Base-by-base conservation (phyloP, 1,284 basidiomycete species). In the Puccinia polysora region DNA sequence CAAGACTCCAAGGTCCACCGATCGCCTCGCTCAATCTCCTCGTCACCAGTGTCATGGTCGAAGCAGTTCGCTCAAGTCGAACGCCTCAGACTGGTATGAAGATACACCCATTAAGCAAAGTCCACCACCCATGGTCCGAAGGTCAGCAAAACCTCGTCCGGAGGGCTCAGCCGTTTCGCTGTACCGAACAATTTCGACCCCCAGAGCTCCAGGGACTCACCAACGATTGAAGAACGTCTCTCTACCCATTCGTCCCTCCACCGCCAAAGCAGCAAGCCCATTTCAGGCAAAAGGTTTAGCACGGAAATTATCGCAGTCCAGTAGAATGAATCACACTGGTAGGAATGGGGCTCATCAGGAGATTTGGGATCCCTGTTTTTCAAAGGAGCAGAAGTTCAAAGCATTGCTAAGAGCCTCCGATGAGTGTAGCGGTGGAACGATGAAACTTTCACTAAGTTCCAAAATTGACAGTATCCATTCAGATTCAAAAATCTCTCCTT, bases 361-460 rank as follows among this genome's bases (percentile, higher is more conserved):
- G 40, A 43, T 18, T 43, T 43, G 40, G 40, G 40, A 62, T 28
- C 6, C 6, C 7, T 25, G 5, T 1, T 1, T 14, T 25, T 43
- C 43, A 18, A 45, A 63, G 15, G 12, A 49, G 23, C 40, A 63
- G 1, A 63, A 49, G 32, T 63, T 63, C 30, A 45, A 63, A 36
- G 60, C 60, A 32, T 63, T 63, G 30, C 20, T 63, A n/a, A 63
- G 49, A 34, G 60, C 45, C 14, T 49, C 60, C 15, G 60, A 63
- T 50, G 60, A 23, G 20, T 49, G 43, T 18, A 2, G 36, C 15
- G 60, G 60, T 18, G 60, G 60, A 15, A 63, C 60, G 4, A 32
- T 50, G 25, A 63, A 63, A 23, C 2, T 63, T 4, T 49, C 60
- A n/a, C 23, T 63, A 5, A 63, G 60, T 20, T 49, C 60, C 8